Evolutionary conservation across 768 basidiomycete species (phyloP).

Genomic region (Kwoniella sp.): DNA sequence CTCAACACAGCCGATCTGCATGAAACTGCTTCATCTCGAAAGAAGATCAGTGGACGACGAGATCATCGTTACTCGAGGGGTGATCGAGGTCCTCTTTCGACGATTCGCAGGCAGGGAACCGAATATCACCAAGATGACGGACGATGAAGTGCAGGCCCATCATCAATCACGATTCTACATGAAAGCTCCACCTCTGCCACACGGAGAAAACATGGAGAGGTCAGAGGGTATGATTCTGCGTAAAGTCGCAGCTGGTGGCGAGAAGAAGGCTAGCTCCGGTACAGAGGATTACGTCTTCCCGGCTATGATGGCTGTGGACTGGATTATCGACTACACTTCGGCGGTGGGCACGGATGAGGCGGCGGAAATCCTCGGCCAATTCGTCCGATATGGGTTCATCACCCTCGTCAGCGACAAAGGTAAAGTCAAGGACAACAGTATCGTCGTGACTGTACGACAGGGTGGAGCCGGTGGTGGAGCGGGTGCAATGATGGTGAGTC

Average conservation of each 20-base stretch:
- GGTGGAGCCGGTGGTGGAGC: constrained; percentile 48
- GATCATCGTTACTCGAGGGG: constrained; percentile 90
- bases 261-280: constrained; percentile 33
- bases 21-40: constrained; percentile 96
- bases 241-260: constrained; percentile 58
- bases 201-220: constrained; percentile 47
- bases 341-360: constrained; percentile 95
- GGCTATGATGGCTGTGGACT: constrained; percentile 86
- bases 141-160: constrained; percentile 75
- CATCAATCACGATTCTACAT: constrained; percentile 31
- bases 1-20: constrained; percentile 88
- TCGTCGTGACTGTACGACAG: constrained; percentile 45
- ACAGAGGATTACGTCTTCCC: constrained; percentile 68
- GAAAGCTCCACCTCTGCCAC: constrained; percentile 26
- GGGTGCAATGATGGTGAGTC: constrained; percentile 47
- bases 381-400: constrained; percentile 92
- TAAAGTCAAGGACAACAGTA: constrained; percentile 46
- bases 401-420: constrained; percentile 64
- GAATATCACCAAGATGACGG: constrained; percentile 66
- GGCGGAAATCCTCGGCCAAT: constrained; percentile 96
- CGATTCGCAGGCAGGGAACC: constrained; percentile 88
- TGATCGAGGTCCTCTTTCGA: constrained; percentile 91
- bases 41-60: constrained; percentile 90
- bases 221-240: constrained; percentile 48
- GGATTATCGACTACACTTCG: constrained; percentile 96